Evolutionary conservation across 148 eudicot species (phyloP).

Genomic region (Spergularia bocconei): DNA sequence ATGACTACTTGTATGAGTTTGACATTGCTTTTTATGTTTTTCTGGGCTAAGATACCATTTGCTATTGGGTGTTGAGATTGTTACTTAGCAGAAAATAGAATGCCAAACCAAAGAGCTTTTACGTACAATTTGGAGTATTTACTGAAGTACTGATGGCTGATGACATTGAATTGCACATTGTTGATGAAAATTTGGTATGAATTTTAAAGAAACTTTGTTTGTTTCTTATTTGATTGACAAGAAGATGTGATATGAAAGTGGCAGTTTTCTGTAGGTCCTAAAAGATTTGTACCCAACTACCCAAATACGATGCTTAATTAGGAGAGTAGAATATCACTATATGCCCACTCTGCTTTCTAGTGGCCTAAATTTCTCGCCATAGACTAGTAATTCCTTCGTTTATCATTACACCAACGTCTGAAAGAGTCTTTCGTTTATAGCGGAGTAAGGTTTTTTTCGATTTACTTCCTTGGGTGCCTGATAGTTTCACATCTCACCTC

Average conservation of each 20-base stretch:
- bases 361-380: constrained; percentile 1
- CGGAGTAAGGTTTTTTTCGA: too few relatives aligned
- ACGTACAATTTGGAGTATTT: neutral
- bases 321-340: neutral
- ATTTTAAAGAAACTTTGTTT: constrained; percentile 6
- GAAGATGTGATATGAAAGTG: constrained; percentile 13
- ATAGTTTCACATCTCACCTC: too few relatives aligned
- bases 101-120: neutral
- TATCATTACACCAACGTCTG: too few relatives aligned
- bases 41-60: neutral
- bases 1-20: too few relatives aligned
- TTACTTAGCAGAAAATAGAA: neutral
- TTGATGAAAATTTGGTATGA: neutral
- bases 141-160: neutral
- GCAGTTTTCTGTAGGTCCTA: constrained; percentile 5
- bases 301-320: constrained; percentile 12
- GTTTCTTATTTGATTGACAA: neutral
- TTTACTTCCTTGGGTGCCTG: too few relatives aligned
- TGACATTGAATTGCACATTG: neutral
- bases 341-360: constrained; percentile 9
- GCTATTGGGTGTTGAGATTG: neutral
- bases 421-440: too few relatives aligned
- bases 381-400: too few relatives aligned
- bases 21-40: neutral
- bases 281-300: constrained; percentile 17